Conservation (phyloP, 495 filamentous ascomycete genomes). For the Tetracladium setigerum region DNA sequence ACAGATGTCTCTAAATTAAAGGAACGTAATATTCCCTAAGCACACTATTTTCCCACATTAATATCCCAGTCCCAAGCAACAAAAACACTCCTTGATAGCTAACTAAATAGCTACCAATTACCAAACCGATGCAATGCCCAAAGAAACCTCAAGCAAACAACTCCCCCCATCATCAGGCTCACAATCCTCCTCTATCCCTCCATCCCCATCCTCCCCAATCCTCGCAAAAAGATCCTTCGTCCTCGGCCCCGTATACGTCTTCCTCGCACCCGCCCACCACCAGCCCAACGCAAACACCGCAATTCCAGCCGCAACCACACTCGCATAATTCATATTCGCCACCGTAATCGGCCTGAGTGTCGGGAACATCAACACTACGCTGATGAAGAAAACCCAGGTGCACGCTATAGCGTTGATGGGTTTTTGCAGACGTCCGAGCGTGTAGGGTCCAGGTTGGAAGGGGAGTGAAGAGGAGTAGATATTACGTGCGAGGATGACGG, state of each 20-base stretch:
- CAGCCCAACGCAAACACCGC: slow-evolving; percentile 52
- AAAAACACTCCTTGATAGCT: no score
- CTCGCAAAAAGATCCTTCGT: slow-evolving; percentile 38
- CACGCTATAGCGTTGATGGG: slow-evolving; percentile 53
- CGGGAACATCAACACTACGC: slow-evolving; percentile 61
- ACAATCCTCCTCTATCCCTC: no score
- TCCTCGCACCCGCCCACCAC: slow-evolving; percentile 57
- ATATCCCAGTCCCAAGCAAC: no score
- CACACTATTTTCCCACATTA: no score
- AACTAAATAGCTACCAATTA: no score
- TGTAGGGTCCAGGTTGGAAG: slow-evolving; percentile 59
- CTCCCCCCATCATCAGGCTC: no score
- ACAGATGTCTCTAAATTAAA: no score
- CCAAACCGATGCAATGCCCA: no score
- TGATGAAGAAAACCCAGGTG: slow-evolving; percentile 62
- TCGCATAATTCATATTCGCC: slow-evolving; percentile 66
- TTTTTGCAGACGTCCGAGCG: slow-evolving; percentile 52
- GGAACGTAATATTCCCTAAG: no score
- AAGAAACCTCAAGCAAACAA: no score
- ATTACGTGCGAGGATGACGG: slow-evolving; percentile 54
- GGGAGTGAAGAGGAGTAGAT: slow-evolving; percentile 48
- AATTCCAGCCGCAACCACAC: slow-evolving; percentile 57
- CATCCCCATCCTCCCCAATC: slow-evolving; percentile 10
- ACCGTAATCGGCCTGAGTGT: slow-evolving; percentile 50
- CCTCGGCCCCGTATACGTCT: slow-evolving; percentile 49